Conservation (phyloP, 805 yeast genomes). For the Kluyveromyces starmeri region DNA sequence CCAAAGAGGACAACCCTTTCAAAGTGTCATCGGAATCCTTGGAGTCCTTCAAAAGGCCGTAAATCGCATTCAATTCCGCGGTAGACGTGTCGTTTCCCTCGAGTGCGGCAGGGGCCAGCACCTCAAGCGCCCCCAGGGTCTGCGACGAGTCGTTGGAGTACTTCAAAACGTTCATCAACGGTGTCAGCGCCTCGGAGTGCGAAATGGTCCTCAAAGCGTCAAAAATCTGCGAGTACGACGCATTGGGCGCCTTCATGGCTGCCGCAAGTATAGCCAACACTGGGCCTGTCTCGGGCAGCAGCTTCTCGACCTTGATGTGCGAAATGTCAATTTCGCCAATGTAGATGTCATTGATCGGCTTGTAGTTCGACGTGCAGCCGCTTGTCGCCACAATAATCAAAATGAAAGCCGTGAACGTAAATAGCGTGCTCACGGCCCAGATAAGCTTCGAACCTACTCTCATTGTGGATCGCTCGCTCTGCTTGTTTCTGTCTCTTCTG, state of each 20-base stretch:
- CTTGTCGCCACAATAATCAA: conserved; percentile 25
- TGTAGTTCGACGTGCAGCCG: conserved; percentile 26
- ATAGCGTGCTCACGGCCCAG: conserved; percentile 13
- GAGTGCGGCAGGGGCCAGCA: conserved; percentile 22
- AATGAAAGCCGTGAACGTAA: conserved; percentile 21
- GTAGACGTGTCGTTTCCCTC: conserved; percentile 12
- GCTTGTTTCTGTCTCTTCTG: no score
- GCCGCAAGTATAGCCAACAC: conserved; percentile 21
- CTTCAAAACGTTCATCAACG: conserved; percentile 23
- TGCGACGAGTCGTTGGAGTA: conserved; percentile 16
- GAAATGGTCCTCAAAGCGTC: conserved; percentile 20
- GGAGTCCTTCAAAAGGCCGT: conserved; percentile 12
- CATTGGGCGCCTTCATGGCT: conserved; percentile 19
- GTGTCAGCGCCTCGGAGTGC: conserved; percentile 21
- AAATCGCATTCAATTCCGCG: conserved; percentile 10
- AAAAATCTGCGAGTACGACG: conserved; percentile 14
- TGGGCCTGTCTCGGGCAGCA: conserved; percentile 25
- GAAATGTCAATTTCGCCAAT: conserved; percentile 27
- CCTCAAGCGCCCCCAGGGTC: conserved; percentile 20
- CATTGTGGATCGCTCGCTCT: no score
- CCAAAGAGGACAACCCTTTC: conserved; percentile 14
- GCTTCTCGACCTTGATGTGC: conserved; percentile 28
- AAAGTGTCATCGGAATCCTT: conserved; percentile 15
- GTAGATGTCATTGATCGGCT: conserved; percentile 24
- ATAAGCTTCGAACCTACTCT: neutral